Conservation (phyloP, 441 rosid species). For the Erysimum pusillum region DNA sequence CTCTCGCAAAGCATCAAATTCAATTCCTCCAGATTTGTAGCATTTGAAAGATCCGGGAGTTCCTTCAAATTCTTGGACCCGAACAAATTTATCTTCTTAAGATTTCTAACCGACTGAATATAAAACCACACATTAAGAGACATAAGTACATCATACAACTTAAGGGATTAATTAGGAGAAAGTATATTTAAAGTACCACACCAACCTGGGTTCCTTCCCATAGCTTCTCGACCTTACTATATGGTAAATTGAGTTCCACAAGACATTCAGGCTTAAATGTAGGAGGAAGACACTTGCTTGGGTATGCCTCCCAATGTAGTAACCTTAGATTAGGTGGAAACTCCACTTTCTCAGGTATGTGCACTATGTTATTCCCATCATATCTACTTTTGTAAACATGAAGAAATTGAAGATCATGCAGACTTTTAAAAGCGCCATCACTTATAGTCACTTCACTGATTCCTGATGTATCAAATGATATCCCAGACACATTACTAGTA, state of each 20-base stretch:
- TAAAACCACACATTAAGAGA: neutral
- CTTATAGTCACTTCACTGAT: neutral
- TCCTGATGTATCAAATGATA: neutral
- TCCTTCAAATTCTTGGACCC: neutral
- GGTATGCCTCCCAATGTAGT: neutral
- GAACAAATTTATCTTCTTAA: neutral
- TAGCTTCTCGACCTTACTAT: neutral
- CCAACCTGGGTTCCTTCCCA: neutral
- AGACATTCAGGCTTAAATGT: neutral
- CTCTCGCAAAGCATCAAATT: constrained; percentile 20
- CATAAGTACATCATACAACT: no score
- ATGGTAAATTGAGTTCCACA: neutral
- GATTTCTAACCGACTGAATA: neutral
- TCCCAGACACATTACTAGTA: neutral
- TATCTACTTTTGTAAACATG: neutral
- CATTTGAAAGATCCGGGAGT: constrained; percentile 47
- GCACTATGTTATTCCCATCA: neutral
- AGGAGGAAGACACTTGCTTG: no score
- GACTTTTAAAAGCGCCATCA: neutral
- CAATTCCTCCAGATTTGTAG: neutral
- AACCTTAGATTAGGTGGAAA: neutral
- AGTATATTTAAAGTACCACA: neutral
- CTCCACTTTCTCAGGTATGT: neutral
- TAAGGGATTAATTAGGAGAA: no score
- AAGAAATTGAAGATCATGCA: neutral